Conservation (phyloP, 2,329 filamentous ascomycete genomes). For the Fusarium pseudograminearum region DNA sequence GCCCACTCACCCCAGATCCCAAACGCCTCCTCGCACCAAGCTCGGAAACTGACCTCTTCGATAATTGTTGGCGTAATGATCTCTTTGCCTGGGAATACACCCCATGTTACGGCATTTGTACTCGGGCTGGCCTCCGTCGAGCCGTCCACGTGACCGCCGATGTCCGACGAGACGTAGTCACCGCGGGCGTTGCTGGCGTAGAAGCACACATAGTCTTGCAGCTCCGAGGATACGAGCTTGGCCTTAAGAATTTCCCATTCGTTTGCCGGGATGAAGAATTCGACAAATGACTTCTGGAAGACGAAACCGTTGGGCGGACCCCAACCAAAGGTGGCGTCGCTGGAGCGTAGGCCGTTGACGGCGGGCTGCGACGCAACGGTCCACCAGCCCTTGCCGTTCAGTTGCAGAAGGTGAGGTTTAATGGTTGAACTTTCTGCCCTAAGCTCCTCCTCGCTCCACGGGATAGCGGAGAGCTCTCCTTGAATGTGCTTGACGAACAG, state of each 20-base stretch:
- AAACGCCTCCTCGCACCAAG: slow-evolving; percentile 96
- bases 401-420: slow-evolving; percentile 75
- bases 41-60: slow-evolving; percentile 91
- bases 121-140: slow-evolving; percentile 56
- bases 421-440: slow-evolving; percentile 88
- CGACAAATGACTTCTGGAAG: slow-evolving; percentile 98
- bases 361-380: slow-evolving; percentile 95
- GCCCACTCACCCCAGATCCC: slow-evolving; percentile 96
- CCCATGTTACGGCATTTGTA: slow-evolving; percentile 97
- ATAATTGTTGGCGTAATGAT: slow-evolving; percentile 97
- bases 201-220: slow-evolving; percentile 80
- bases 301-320: slow-evolving; percentile 92
- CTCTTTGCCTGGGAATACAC: slow-evolving; percentile 93
- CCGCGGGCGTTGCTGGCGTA: slow-evolving; percentile 85
- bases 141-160: slow-evolving; percentile 52
- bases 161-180: slow-evolving; percentile 81
- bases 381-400: slow-evolving; percentile 92
- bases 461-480: slow-evolving; percentile 83
- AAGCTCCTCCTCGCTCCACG: slow-evolving; percentile 93
- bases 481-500: slow-evolving; percentile 86
- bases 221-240: slow-evolving; percentile 69
- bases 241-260: slow-evolving; percentile 78
- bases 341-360: slow-evolving; percentile 85
- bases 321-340: slow-evolving; percentile 88
- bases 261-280: slow-evolving; percentile 84